Conservation (phyloP, 306 rosid species). For the Rosa multiflora region DNA sequence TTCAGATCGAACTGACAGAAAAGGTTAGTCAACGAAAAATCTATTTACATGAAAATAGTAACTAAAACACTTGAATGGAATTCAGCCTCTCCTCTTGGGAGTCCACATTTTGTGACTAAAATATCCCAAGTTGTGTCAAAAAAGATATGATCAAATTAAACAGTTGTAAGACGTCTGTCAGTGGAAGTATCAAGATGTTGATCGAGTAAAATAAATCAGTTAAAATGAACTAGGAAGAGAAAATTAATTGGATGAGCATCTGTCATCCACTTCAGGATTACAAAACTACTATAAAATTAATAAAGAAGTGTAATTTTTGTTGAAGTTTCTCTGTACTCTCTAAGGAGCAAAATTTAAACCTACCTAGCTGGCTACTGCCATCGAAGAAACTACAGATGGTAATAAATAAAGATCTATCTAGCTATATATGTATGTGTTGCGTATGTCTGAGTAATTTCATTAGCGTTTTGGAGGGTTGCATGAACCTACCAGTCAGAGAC, state of each 20-base stretch:
- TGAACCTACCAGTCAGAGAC: neutral
- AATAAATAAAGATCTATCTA: neutral
- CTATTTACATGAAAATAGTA: neutral
- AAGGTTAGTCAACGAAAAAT: neutral
- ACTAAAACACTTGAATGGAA: neutral
- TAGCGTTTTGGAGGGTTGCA: neutral
- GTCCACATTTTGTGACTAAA: constrained; percentile 7
- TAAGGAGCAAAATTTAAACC: neutral
- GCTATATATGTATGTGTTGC: neutral
- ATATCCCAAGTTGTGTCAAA: constrained; percentile 5
- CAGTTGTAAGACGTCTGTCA: neutral
- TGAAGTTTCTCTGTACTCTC: neutral
- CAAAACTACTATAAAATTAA: neutral
- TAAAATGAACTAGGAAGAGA: neutral
- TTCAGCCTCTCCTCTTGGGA: constrained; percentile 4
- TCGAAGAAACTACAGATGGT: neutral
- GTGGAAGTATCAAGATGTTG: neutral
- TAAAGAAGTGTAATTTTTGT: neutral
- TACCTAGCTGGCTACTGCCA: neutral
- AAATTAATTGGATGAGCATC: neutral
- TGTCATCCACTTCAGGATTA: neutral
- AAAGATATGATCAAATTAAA: constrained; percentile 20
- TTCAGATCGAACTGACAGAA: neutral
- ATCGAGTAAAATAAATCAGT: neutral
- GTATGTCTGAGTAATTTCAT: neutral